Evolutionary conservation across 768 basidiomycete species (phyloP).

Genomic region (Mycena alexandri): DNA sequence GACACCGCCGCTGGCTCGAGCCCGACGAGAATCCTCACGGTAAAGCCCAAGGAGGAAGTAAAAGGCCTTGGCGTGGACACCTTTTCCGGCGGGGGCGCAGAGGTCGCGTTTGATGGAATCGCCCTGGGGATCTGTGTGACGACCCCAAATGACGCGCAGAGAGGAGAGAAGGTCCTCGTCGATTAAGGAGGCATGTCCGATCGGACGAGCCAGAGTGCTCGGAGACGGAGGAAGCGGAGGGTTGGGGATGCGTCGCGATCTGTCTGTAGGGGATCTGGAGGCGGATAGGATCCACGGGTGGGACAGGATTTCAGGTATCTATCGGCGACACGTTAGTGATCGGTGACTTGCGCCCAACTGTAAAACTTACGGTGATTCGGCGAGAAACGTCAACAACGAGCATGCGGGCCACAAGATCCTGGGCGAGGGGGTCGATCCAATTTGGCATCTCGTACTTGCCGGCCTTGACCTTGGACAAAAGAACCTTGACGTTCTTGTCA

Average conservation of each 20-base stretch:
- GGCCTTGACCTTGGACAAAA: constrained; percentile 88
- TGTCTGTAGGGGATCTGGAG: constrained; percentile 46
- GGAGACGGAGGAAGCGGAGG: constrained; percentile 72
- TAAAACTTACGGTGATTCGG: constrained; percentile 80
- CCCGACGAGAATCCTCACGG: constrained; percentile 68
- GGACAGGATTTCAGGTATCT: constrained; percentile 88
- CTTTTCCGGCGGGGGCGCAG: constrained; percentile 75
- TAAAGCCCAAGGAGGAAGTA: constrained; percentile 87
- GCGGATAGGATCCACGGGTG: constrained; percentile 86
- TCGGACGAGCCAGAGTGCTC: constrained; percentile 76
- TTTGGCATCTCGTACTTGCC: constrained; percentile 89
- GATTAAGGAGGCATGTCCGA: constrained; percentile 75
- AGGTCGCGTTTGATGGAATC: constrained; percentile 74
- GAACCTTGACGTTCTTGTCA: constrained; percentile 83
- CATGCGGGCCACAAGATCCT: constrained; percentile 89
- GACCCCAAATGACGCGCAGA: constrained; percentile 87
- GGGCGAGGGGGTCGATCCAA: constrained; percentile 85
- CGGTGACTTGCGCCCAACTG: constrained; percentile 12
- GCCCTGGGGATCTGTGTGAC: constrained; percentile 68
- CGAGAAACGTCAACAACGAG: constrained; percentile 85
- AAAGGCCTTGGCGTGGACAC: constrained; percentile 87
- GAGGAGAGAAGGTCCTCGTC: constrained; percentile 84
- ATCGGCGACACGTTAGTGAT: constrained; percentile 12
- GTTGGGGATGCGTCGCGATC: constrained; percentile 43
- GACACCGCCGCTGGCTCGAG: constrained; percentile 59